Conservation (phyloP, 257 asterid genomes). For the Solanum etuberosum region DNA sequence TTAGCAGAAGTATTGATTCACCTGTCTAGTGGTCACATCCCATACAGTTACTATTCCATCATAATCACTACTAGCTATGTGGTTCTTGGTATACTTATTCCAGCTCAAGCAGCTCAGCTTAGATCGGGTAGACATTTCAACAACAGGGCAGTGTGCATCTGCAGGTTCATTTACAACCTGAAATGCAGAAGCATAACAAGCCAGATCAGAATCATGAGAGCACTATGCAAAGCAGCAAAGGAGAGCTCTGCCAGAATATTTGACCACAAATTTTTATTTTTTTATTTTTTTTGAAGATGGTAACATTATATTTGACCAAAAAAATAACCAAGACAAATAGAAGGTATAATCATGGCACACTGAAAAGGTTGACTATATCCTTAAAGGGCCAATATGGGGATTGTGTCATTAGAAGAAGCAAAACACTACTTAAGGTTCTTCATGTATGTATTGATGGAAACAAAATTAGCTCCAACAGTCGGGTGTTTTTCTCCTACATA, state of each 20-base stretch:
- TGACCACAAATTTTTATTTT: neutral
- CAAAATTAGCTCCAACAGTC: neutral
- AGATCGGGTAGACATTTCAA: constrained; percentile 35
- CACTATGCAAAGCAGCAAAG: neutral
- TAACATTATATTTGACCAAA: neutral
- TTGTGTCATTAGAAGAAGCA: neutral
- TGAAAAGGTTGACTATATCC: neutral
- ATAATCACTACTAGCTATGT: constrained; percentile 39
- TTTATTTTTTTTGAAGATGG: neutral
- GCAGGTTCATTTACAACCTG: constrained; percentile 39
- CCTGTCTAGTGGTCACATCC: constrained; percentile 40
- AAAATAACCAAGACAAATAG: neutral
- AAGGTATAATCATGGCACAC: neutral
- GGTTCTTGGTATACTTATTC: constrained; percentile 32
- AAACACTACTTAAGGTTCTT: neutral
- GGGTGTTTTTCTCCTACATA: neutral
- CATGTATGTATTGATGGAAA: neutral
- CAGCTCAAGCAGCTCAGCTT: constrained; percentile 44
- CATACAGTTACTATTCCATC: constrained; percentile 45
- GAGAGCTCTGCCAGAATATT: neutral
- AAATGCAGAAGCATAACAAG: constrained; percentile 2
- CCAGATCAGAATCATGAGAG: neutral
- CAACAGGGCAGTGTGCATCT: constrained; percentile 34
- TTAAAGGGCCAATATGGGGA: neutral
- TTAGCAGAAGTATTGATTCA: neutral